Evolutionary conservation across 1,139 yeast species (phyloP).

Genomic region (Diutina catenulata): DNA sequence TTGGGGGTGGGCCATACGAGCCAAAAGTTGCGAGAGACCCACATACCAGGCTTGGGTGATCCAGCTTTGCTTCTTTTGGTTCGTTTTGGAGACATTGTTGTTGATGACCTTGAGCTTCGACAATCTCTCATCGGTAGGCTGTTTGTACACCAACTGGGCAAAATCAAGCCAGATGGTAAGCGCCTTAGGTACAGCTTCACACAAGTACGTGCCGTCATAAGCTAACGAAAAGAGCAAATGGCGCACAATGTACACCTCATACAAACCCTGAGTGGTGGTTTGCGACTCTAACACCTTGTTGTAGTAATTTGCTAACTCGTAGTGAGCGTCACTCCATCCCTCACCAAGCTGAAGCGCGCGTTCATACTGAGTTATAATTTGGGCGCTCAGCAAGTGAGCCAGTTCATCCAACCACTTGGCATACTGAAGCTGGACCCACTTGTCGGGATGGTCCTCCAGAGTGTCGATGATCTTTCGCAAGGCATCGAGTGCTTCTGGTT

Average conservation of each 20-base stretch:
- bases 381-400: conserved; percentile 70
- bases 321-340: conserved; percentile 71
- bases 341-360: conserved; percentile 46
- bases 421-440: conserved; percentile 41
- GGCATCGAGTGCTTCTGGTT: conserved; percentile 69
- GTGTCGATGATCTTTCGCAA: conserved; percentile 20
- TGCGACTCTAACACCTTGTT: conserved; percentile 63
- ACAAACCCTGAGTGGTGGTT: conserved; percentile 41
- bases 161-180: conserved; percentile 89
- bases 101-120: not conserved
- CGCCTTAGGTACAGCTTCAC: conserved; percentile 82
- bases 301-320: conserved; percentile 69
- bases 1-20: conserved; percentile 63
- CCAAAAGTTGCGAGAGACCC: conserved; percentile 75
- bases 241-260: conserved; percentile 53
- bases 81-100: not conserved
- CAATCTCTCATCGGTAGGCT: conserved; percentile 23
- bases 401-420: conserved; percentile 87
- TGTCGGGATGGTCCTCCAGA: conserved; percentile 12
- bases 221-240: conserved; percentile 59
- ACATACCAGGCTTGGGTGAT: conserved; percentile 70
- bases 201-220: conserved; percentile 50
- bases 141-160: conserved; percentile 27
- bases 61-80: no score
- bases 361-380: conserved; percentile 59